A percentile compares a stretch with the other conserved stretches of the same genome.
phyloP scores from a whole-genome alignment of 441 rosid genomes.

The Eruca vesicaria region DNA sequence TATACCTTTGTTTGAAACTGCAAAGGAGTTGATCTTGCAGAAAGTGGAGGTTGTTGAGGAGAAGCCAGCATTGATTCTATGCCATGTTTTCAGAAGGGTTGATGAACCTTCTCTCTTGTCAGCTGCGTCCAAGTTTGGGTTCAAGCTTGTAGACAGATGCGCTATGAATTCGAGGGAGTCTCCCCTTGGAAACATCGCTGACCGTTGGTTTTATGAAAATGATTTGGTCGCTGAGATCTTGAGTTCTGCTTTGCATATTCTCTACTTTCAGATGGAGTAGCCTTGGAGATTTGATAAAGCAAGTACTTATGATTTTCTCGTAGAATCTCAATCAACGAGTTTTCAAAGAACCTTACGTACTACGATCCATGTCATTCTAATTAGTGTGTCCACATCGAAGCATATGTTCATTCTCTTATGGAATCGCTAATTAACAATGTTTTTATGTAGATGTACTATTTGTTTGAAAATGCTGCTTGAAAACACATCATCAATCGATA shows the following conservation, averaged over 20 bases:
- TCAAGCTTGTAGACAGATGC: slow-evolving; percentile 70
- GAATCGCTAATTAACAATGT: no score
- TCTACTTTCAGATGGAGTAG: slow-evolving; percentile 56
- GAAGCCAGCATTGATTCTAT: slow-evolving; percentile 59
- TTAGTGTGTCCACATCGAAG: no score
- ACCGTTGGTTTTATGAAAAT: slow-evolving; percentile 57
- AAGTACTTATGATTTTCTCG: not conserved
- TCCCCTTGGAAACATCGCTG: slow-evolving; percentile 39
- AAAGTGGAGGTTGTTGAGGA: slow-evolving; percentile 25
- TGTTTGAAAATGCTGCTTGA: no score
- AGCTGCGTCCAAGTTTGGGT: slow-evolving; percentile 67
- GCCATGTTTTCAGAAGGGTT: slow-evolving; percentile 73
- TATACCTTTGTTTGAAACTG: slow-evolving; percentile 70
- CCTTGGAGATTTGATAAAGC: not conserved
- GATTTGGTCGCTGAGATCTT: slow-evolving; percentile 38
- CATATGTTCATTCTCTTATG: no score
- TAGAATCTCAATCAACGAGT: no score
- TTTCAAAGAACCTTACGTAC: no score
- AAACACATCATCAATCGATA: no score
- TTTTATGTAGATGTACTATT: no score
- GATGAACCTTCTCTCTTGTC: slow-evolving; percentile 69
- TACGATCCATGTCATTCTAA: no score
- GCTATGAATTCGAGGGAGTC: slow-evolving; percentile 29
- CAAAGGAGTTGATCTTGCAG: slow-evolving; percentile 55
- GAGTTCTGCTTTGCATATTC: slow-evolving; percentile 62